phyloP scores from a whole-genome alignment of 2,329 filamentous ascomycete genomes.

The Emydomyces testavorans region DNA sequence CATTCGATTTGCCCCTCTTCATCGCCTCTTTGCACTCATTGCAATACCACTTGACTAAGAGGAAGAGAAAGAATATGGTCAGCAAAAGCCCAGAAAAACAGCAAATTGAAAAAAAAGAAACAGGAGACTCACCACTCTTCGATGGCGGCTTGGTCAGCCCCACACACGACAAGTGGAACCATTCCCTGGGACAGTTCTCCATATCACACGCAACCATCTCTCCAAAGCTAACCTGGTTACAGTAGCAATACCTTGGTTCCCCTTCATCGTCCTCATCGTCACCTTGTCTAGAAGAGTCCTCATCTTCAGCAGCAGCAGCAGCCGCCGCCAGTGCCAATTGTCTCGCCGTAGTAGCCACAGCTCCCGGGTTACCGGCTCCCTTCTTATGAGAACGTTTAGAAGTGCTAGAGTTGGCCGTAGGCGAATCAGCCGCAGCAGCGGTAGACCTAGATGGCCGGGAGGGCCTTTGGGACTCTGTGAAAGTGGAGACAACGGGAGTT shows the following conservation, averaged over 20 bases:
- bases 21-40: constrained; percentile 62
- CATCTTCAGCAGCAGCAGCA: constrained; percentile 26
- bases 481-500: constrained; percentile 22
- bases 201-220: constrained; percentile 77
- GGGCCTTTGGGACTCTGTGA: constrained; percentile 20
- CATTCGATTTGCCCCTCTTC: constrained; percentile 26
- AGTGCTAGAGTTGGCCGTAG: constrained; percentile 1
- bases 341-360: constrained; percentile 12
- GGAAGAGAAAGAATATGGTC: neutral
- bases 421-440: constrained; percentile 5
- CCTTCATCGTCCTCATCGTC: constrained; percentile 52
- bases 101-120: neutral
- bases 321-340: constrained; percentile 17
- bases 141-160: constrained; percentile 68
- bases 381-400: constrained; percentile 30
- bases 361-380: constrained; percentile 17
- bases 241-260: constrained; percentile 68
- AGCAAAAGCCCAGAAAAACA: constrained; percentile 10
- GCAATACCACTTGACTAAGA: constrained; percentile 69
- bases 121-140: constrained; percentile 53
- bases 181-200: constrained; percentile 60
- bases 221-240: constrained; percentile 67
- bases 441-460: constrained; percentile 16
- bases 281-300: constrained; percentile 30
- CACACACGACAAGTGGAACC: constrained; percentile 76